phyloP scores from a whole-genome alignment of 441 rosid species.

The Metrosideros polymorpha region DNA sequence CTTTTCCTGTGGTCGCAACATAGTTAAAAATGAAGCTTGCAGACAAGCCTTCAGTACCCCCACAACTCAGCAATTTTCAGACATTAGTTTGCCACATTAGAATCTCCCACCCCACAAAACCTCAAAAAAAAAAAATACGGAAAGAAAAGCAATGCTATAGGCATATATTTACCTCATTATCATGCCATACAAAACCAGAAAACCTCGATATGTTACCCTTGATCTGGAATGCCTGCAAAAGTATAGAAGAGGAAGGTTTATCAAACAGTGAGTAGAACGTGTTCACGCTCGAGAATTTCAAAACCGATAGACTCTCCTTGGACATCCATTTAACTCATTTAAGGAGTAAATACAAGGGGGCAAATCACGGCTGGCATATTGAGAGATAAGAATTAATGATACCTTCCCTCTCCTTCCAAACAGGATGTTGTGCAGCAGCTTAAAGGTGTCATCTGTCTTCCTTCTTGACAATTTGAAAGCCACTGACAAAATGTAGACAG shows the following conservation, averaged over 20 bases:
- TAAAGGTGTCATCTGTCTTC: conserved; percentile 76
- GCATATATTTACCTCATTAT: conserved; percentile 54
- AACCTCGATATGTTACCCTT: conserved; percentile 77
- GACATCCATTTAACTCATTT: background rate
- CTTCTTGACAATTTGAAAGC: conserved; percentile 73
- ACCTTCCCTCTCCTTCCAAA: conserved; percentile 95
- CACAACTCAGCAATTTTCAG: background rate
- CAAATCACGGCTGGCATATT: background rate
- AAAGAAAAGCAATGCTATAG: background rate
- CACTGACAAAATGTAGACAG: conserved; percentile 35
- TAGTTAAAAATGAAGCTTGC: background rate
- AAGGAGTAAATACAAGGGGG: background rate
- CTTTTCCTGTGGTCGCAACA: conserved; percentile 53
- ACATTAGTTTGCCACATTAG: background rate
- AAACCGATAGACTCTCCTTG: background rate
- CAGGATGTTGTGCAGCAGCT: conserved; percentile 65
- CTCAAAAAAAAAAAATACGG: background rate
- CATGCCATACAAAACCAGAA: conserved; percentile 97
- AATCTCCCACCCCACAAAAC: background rate
- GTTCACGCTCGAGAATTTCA: background rate
- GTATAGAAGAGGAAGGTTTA: conserved; percentile 7
- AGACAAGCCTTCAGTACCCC: background rate
- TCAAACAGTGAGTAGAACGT: background rate
- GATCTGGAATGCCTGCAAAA: conserved; percentile 74
- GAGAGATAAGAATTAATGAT: background rate